phyloP scores from a whole-genome alignment of 306 rosid genomes.

The Fragaria vesca region DNA sequence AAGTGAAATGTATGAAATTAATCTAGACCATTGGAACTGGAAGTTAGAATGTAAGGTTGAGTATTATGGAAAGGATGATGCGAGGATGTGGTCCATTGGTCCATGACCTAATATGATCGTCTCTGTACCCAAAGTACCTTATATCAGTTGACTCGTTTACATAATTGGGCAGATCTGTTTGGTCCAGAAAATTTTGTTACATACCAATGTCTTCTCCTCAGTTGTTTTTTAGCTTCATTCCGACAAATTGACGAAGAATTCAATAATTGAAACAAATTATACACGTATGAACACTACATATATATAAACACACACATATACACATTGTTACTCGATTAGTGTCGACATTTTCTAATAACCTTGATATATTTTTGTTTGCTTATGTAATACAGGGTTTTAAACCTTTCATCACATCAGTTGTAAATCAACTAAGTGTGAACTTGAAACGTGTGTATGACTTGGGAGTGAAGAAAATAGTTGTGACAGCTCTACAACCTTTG shows the following conservation, averaged over 20 bases:
- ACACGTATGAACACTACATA: background rate
- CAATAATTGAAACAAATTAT: background rate
- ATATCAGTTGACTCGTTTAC: background rate
- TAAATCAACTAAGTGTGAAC: slow-evolving; percentile 49
- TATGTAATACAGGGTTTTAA: slow-evolving; percentile 42
- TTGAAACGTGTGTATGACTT: slow-evolving; percentile 49
- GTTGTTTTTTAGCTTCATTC: background rate
- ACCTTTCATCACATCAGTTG: slow-evolving; percentile 50
- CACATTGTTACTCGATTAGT: background rate
- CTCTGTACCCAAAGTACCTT: background rate
- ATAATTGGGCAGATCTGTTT: background rate
- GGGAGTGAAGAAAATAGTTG: slow-evolving; percentile 69
- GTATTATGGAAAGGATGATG: background rate
- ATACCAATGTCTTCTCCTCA: background rate
- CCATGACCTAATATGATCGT: background rate
- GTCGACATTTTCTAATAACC: background rate
- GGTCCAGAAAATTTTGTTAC: slow-evolving; percentile 11
- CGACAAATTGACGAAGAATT: background rate
- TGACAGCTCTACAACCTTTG: slow-evolving; percentile 57
- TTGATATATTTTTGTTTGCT: background rate
- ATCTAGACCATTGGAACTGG: too few species aligned
- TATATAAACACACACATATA: background rate
- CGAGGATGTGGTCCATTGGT: background rate
- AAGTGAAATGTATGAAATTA: too few species aligned
- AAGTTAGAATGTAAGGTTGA: too few species aligned